Base-by-base conservation (phyloP, 257 asterid genomes). In the Rhazya stricta region DNA sequence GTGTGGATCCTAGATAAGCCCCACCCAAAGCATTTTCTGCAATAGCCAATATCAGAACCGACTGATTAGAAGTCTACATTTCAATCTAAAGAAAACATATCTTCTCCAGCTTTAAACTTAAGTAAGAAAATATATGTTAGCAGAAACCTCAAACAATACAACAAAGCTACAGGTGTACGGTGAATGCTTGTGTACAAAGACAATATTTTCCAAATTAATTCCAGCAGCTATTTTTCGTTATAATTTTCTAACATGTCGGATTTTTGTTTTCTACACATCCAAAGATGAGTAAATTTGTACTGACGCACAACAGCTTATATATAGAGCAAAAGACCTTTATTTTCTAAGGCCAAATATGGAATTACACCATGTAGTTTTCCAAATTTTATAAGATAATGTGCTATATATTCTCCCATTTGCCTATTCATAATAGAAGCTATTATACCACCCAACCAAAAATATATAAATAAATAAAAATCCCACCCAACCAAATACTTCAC, bases 11-110 rank as follows among this genome's bases (percentile, higher is more conserved):
- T 73, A 32, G 96, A 84, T 79, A 78, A 83, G 73, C 96, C 98
- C 99, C 99, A 94, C 77, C 92, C 99, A 34, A 94, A 71, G 99
- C 96, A 87, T 91, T 94, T 92, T 94, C 98, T 94, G 88, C 79
- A 81, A 70, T 41, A 69, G 16, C 71, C 29, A 61, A 41, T 16
- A 23, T 41, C 46, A 78, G 39, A 58, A 4, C 46, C 23, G 37
- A 32, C 2, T 6, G 27, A 4, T 77, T 23, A 61, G 43, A 23
- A n/a, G 29, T 51, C 23, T 13, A 29, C 48, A 51, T 51, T 16
- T 36, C 60, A 51, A 50, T 71, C 43, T 46, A 19, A 30, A 50
- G 9, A 3, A 23, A 70, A 46, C 58, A 30, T 34, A 19, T 70
- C 60, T 32, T 34, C 60, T 32, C 21, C 30, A 54, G 25, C 42